These are phyloP conservation scores for Clitocybe nebularis DNA, from an alignment of 1,284 basidiomycete genomes.

Conservation along the genomic window DNA sequence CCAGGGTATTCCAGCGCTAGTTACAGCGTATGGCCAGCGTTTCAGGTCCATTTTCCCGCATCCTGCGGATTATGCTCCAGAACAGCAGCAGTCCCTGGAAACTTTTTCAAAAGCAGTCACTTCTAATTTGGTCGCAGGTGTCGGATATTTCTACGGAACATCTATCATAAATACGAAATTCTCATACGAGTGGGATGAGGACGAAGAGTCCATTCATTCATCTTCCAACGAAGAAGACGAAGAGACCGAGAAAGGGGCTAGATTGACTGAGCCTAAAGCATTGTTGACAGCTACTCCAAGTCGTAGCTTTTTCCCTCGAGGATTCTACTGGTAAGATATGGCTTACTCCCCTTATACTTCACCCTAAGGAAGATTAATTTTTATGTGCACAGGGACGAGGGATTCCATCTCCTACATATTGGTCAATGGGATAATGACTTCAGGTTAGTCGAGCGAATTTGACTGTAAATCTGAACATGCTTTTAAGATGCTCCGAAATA, in stretches of 20 bases:
- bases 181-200: constrained; percentile 86
- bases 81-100: constrained; percentile 48
- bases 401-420: constrained; percentile 89
- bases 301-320: constrained; percentile 92
- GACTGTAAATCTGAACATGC: neutral
- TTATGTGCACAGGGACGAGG: constrained; percentile 96
- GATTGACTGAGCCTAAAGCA: constrained; percentile 67
- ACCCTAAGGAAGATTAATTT: constrained; percentile 8
- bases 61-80: constrained; percentile 47
- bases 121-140: constrained; percentile 85
- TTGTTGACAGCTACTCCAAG: constrained; percentile 93
- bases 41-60: constrained; percentile 73
- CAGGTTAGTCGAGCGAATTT: constrained; percentile 41
- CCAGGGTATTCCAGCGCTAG: constrained; percentile 65
- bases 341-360: constrained; percentile 1
- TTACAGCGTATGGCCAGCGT: constrained; percentile 57
- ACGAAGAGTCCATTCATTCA: constrained; percentile 43
- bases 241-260: constrained; percentile 48
- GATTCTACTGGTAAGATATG: constrained; percentile 82
- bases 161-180: constrained; percentile 85
- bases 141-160: constrained; percentile 93
- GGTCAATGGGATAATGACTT: constrained; percentile 92
- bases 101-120: constrained; percentile 85
- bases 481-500: constrained; percentile 22
- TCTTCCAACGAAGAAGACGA: constrained; percentile 24